These are phyloP conservation scores for Solanum appendiculatum DNA, from an alignment of 257 asterid species.

Conservation along the genomic window DNA sequence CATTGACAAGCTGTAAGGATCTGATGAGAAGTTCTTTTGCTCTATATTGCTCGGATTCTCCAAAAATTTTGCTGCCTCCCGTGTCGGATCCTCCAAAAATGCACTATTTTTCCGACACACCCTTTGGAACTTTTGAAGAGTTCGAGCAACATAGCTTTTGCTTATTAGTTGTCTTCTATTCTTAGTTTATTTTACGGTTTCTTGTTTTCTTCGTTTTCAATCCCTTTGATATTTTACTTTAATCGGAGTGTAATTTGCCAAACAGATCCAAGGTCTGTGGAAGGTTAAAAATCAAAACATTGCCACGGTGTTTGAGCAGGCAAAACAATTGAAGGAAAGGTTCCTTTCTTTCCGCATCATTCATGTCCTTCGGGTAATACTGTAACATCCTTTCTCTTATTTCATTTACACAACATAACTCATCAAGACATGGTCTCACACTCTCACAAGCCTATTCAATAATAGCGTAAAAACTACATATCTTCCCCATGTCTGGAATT, in stretches of 20 bases:
- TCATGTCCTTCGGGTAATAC: conserved; percentile 67
- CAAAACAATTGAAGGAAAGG: conserved; percentile 66
- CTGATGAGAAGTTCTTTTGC: neutral
- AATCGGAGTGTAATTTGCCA: neutral
- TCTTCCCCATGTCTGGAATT: neutral
- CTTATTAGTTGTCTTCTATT: neutral
- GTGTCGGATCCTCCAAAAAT: neutral
- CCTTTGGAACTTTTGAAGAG: neutral
- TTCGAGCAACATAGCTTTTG: neutral
- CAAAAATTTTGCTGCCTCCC: neutral
- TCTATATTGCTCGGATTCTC: neutral
- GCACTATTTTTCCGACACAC: neutral
- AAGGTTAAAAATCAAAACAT: conserved; percentile 81
- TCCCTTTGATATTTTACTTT: neutral
- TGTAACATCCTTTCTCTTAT: neutral
- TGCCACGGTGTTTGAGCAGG: conserved; percentile 52
- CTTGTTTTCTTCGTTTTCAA: neutral
- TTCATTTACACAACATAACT: neutral
- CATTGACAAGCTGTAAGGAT: neutral
- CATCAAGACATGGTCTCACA: neutral
- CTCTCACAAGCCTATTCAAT: neutral
- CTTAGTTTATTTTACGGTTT: neutral
- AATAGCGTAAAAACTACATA: neutral
- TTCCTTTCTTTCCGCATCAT: conserved; percentile 60
- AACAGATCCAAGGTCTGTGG: conserved; percentile 84